Evolutionary conservation across 2,329 filamentous ascomycete genomes (phyloP), one percentile per base, ranked within the genome.

Genomic region (Botrytis medusae): DNA sequence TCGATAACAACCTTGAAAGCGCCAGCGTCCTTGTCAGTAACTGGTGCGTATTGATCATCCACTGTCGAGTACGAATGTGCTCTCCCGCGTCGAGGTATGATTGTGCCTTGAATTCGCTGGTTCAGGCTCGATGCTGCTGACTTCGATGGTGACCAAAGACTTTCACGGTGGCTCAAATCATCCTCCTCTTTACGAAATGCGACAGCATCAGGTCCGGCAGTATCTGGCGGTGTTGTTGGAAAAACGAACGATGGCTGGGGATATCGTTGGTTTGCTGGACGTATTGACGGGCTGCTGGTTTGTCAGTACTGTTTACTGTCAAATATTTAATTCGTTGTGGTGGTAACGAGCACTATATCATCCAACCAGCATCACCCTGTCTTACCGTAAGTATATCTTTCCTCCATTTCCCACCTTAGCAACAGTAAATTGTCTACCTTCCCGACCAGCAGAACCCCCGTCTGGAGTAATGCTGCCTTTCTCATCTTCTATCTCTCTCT

Each of bases 401-500:
- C 93, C 93, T 82, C 94, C 94, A 80, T 94, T 93, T 37, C 92
- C 92, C 74, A 95, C 92, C 81, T 94, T 95, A 69, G 91, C 90
- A 72, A 95, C 93, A 2, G 92, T 90, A 81, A 95, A 95, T 79
- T 81, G 80, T 59, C 80, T 75, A 25, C 80, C 80, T 77, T 80
- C 80, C 74, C 79, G 75, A 48, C 88, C 87, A 72, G 85, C 88
- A 64, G 89, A 88, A 73, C 86, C 83, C 74, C 87, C 87, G 79
- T 93, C 91, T 18, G 87, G 85, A n/a, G 85, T 83, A 73, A 89
- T 84, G 71, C 89, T 87, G 78, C 84, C 84, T 79, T 85, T 88
- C 73, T 87, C 86, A 18, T 84, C 79, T 72, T 91, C 90, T 70
- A 74, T 75, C 40, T 79, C 78, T 72, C 75, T 75, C 64, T 74